A percentile compares a stretch with the other conserved stretches of the same genome.
Conservation (phyloP, 148 eudicot genomes). For the Silene latifolia region DNA sequence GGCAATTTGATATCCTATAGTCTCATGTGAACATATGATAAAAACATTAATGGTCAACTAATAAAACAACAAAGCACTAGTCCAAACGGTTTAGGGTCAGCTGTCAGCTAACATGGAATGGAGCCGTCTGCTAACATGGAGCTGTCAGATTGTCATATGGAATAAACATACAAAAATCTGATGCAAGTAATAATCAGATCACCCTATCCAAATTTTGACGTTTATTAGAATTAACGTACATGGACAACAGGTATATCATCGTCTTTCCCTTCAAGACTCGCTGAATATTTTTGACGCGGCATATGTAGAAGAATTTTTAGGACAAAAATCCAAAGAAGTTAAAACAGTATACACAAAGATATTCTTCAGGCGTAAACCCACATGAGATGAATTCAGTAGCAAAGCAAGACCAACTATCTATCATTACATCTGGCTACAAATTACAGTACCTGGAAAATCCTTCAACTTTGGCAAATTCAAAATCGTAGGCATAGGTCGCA, state of each 20-base stretch:
- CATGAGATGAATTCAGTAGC: neutral
- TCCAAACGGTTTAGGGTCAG: neutral
- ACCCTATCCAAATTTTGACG: too few relatives aligned
- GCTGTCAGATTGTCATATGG: too few relatives aligned
- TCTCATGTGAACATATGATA: neutral
- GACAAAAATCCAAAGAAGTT: neutral
- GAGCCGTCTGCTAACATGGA: too few relatives aligned
- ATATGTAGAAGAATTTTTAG: neutral
- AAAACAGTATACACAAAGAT: neutral
- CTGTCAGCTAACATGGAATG: too few relatives aligned
- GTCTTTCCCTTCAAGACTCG: neutral
- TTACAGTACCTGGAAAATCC: conserved; percentile 80
- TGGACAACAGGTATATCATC: neutral
- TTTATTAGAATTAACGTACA: neutral
- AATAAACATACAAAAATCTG: neutral
- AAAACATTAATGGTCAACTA: neutral
- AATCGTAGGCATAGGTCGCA: conserved; percentile 94
- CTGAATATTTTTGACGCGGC: neutral
- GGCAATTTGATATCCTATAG: neutral
- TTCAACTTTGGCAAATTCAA: conserved; percentile 67
- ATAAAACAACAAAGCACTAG: neutral
- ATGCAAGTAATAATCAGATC: too few relatives aligned
- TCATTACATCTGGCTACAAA: neutral
- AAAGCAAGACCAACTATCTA: neutral
- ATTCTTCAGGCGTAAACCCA: neutral